Conservation (phyloP, 2,329 filamentous ascomycete genomes). For the Aureobasidium mangrovei region DNA sequence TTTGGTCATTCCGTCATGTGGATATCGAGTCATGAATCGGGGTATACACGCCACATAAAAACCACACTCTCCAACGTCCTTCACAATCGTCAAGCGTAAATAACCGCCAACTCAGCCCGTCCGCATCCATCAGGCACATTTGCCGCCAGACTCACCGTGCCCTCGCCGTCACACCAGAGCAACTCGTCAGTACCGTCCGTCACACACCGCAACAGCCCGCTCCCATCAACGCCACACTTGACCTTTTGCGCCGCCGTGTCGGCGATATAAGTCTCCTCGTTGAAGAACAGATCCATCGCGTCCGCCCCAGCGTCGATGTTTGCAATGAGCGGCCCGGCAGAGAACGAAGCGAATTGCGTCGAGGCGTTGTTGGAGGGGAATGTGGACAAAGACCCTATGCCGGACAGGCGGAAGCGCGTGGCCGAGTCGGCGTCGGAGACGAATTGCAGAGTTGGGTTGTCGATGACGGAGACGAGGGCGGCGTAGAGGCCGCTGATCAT, state of each 20-base stretch:
- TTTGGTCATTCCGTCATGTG: too few species aligned
- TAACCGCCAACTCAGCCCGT: background rate
- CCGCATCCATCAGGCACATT: background rate
- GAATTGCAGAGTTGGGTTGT: background rate
- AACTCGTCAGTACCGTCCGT: background rate
- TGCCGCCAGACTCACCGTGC: background rate
- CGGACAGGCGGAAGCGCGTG: background rate
- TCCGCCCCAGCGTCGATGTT: constrained; percentile 33
- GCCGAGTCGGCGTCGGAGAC: background rate
- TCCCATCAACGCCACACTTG: background rate
- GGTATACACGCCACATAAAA: too few species aligned
- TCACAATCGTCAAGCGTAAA: background rate
- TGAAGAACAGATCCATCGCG: constrained; percentile 32
- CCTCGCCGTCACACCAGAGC: background rate
- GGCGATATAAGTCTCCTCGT: constrained; percentile 22
- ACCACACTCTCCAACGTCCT: too few species aligned
- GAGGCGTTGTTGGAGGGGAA: background rate
- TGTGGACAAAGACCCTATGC: background rate
- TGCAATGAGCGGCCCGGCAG: background rate
- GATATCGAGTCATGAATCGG: too few species aligned
- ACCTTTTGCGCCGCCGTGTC: constrained; percentile 8
- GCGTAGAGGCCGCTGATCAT: constrained; percentile 3
- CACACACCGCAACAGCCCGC: background rate
- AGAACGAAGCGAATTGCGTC: background rate
- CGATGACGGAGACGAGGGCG: background rate